Base-by-base conservation (phyloP, 2,329 filamentous ascomycete species). In the Ceratocystiopsis sp. region DNA sequence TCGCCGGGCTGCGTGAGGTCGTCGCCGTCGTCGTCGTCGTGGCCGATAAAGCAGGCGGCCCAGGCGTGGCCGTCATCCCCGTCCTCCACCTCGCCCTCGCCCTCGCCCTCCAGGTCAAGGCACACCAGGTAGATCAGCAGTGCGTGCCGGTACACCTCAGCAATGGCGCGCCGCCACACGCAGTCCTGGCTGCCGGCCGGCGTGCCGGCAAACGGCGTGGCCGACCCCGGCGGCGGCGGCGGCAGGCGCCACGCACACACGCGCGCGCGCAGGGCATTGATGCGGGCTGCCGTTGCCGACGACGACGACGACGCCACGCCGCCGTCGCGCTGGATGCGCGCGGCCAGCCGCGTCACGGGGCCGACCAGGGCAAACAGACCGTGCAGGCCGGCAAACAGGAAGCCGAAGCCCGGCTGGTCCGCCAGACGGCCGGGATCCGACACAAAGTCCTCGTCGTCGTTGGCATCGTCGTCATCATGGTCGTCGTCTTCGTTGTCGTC, bases 391-490 rank as follows among this genome's bases (percentile, higher is more conserved):
- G 42, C 43, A 12, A 52, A 45, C n/a, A 50, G 34, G 21, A 44
- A n/a, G n/a, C 50, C 50, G 21, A 45, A 49, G 17, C 44, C 44
- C 18, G 44, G 45, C 12, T 48, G 41, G 34, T 45, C 37, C 18
- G 45, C 44, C 18, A 51, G 45, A 19, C 46, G 38, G 4, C 36
- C 44, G 10, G 48, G 49, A 34, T 47, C 41, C 33, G 38, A 36
- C 3, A 51, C 43, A 42, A 51, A 50, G 43, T 48, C 49, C 25
- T 50, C 49, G 44, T 47, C 48, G 32, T 49, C 45, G 7, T 21
- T 7, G 19, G 4, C 19, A 7, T 21, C 19, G 4, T 21, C 19
- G 19, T 21, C 19, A 7, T 21, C 19, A 4, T 21, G 4, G 19
- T 21, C 19, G 19, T 21, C 19, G 19, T 21, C 19, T 39, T 42